Conservation (phyloP, 805 yeast genomes). For the Ascoidea tarda region DNA sequence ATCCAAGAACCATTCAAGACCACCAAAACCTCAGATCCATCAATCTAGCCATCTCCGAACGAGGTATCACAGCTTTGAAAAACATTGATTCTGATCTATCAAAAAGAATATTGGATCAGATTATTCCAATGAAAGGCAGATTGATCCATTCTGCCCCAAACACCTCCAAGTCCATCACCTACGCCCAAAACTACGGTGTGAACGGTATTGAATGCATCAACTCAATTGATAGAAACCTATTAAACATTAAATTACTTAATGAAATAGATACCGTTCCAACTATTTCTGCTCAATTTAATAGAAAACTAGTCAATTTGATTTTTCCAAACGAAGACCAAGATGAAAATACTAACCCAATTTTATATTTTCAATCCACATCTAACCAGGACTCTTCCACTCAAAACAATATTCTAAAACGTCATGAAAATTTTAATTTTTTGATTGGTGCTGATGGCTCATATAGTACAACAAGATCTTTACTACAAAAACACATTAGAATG, state of each 20-base stretch:
- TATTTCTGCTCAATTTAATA: slow-evolving; percentile 36
- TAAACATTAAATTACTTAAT: slow-evolving; percentile 51
- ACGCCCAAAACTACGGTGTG: slow-evolving; percentile 65
- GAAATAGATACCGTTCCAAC: slow-evolving; percentile 38
- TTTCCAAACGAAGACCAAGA: slow-evolving; percentile 12
- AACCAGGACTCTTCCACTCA: not conserved
- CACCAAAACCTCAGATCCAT: slow-evolving; percentile 45
- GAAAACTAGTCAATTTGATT: slow-evolving; percentile 35
- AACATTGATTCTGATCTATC: slow-evolving; percentile 49
- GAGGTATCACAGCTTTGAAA: slow-evolving; percentile 64
- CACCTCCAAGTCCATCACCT: slow-evolving; percentile 42
- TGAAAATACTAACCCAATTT: slow-evolving; percentile 10
- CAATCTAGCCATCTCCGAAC: slow-evolving; percentile 71
- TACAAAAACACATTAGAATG: slow-evolving; percentile 57
- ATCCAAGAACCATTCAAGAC: slow-evolving; percentile 36
- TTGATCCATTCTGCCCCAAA: slow-evolving; percentile 60
- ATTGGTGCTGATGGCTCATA: slow-evolving; percentile 84
- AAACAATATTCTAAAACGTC: slow-evolving; percentile 4
- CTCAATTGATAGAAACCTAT: slow-evolving; percentile 63
- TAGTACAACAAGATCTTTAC: slow-evolving; percentile 54
- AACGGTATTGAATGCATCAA: slow-evolving; percentile 58
- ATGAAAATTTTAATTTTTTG: slow-evolving; percentile 33
- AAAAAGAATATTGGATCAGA: slow-evolving; percentile 34
- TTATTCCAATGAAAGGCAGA: slow-evolving; percentile 80
- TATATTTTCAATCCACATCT: slow-evolving; percentile 9